phyloP scores from a whole-genome alignment of 768 basidiomycete species.

The Floccularia luteovirens region DNA sequence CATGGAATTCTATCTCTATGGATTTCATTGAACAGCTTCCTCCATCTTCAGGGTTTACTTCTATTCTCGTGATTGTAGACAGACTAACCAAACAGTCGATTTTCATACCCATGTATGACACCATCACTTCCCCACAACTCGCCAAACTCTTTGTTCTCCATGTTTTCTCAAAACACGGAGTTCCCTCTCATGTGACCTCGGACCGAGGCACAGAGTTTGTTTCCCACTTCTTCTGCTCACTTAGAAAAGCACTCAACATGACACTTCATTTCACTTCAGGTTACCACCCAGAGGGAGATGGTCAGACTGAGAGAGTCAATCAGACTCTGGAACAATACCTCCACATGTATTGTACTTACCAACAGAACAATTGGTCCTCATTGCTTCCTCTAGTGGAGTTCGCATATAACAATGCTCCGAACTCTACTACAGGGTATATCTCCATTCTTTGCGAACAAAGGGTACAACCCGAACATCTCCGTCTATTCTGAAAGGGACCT shows the following conservation, averaged over 20 bases:
- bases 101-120: not conserved
- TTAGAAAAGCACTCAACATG: too few species aligned
- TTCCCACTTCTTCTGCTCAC: too few species aligned
- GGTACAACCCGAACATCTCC: not conserved
- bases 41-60: not conserved
- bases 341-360: not conserved
- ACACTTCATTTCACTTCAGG: too few species aligned
- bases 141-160: not conserved
- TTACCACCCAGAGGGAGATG: too few species aligned
- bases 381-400: not conserved
- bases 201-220: not conserved
- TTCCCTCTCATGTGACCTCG: not conserved
- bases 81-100: not conserved
- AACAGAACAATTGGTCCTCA: not conserved
- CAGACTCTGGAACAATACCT: too few species aligned
- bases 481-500: not conserved
- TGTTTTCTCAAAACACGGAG: not conserved
- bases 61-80: not conserved
- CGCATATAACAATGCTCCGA: too few species aligned
- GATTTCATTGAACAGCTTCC: conserved; percentile 20
- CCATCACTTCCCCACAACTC: too few species aligned
- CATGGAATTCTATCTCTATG: conserved; percentile 17
- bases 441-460: too few species aligned
- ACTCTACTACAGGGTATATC: too few species aligned
- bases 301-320: not conserved